Conservation (phyloP, 306 rosid genomes). For the Dalbergia cultrata region DNA sequence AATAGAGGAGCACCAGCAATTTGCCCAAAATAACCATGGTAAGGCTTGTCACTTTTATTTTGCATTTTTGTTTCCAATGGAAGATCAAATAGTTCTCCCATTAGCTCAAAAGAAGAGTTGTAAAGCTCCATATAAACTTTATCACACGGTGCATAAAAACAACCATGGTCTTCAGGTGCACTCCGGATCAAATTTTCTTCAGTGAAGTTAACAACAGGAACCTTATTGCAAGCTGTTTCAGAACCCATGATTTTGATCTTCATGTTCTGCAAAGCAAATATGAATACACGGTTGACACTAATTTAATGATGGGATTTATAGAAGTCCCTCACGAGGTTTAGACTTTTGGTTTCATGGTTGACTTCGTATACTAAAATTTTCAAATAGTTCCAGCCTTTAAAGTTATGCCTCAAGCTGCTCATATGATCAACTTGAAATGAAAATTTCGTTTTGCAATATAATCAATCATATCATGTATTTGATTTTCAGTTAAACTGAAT, state of each 20-base stretch:
- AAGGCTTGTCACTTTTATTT: conserved; percentile 34
- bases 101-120: conserved; percentile 42
- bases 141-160: conserved; percentile 34
- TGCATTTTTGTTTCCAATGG: conserved; percentile 50
- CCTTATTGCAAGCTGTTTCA: neutral
- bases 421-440: too few relatives aligned
- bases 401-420: too few relatives aligned
- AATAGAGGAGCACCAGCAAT: neutral
- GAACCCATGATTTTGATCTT: conserved; percentile 32
- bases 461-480: too few relatives aligned
- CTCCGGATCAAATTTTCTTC: conserved; percentile 35
- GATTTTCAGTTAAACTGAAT: too few relatives aligned
- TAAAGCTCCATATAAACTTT: conserved; percentile 41
- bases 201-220: conserved; percentile 43
- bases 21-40: conserved; percentile 46
- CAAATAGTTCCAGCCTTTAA: too few relatives aligned
- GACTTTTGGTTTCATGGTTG: neutral
- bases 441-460: too few relatives aligned
- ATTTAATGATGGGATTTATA: neutral
- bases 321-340: neutral
- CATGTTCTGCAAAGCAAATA: neutral
- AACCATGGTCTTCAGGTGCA: conserved; percentile 51
- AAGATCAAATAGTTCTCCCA: conserved; percentile 49
- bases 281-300: neutral
- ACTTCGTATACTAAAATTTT: neutral